Evolutionary conservation across 1,284 basidiomycete genomes (phyloP).

Genomic region (Sporisorium reilianum): DNA sequence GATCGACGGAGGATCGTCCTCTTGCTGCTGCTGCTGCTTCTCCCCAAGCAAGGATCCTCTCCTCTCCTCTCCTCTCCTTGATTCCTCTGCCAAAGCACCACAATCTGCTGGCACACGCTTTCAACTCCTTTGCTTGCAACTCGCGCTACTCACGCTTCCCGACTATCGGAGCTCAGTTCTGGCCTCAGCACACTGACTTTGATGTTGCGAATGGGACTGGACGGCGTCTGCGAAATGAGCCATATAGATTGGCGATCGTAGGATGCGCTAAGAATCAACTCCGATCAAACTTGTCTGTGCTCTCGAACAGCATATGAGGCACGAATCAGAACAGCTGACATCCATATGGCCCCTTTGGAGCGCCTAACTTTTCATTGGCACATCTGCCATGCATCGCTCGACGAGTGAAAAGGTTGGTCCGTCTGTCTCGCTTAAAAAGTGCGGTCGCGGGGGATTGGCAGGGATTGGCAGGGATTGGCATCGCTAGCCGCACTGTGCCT

Average conservation of each 20-base stretch:
- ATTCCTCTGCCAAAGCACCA: background rate
- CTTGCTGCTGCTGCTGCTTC: constrained; percentile 7
- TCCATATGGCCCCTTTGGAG: background rate
- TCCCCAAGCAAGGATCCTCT: constrained; percentile 1
- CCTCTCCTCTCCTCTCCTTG: too few relatives aligned
- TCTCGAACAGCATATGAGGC: too few relatives aligned
- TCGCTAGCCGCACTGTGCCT: background rate
- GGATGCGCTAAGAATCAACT: background rate
- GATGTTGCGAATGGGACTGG: too few relatives aligned
- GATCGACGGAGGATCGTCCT: constrained; percentile 7
- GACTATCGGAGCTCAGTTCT: too few relatives aligned
- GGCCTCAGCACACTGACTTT: too few relatives aligned
- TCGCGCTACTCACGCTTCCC: too few relatives aligned
- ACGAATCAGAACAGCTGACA: background rate
- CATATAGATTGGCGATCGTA: background rate
- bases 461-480: too few relatives aligned
- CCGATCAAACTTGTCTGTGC: background rate
- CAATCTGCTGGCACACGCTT: too few relatives aligned
- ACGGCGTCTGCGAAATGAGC: too few relatives aligned
- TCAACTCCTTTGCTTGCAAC: background rate
- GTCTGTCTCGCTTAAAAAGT: background rate
- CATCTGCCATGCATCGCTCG: background rate
- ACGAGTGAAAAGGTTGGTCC: background rate
- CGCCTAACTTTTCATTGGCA: background rate
- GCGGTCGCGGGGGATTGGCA: background rate